phyloP scores from a whole-genome alignment of 768 basidiomycete genomes.

The Cantharellus cinnabarinus region DNA sequence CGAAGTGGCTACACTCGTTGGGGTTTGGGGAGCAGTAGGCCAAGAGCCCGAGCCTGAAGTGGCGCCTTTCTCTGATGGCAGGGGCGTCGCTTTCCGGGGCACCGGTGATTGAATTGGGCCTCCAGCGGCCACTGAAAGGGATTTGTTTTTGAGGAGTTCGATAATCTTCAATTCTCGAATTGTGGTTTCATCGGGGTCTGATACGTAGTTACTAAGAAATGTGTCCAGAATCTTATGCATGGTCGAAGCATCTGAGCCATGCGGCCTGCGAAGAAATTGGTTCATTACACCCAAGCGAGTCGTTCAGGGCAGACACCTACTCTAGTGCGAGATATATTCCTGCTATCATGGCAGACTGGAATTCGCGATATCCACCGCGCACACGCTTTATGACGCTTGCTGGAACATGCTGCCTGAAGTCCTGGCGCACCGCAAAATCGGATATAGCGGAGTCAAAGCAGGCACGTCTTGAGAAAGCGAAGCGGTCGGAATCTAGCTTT shows the following conservation, averaged over 20 bases:
- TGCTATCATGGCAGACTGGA: constrained; percentile 77
- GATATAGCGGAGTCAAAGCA: constrained; percentile 83
- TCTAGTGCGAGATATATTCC: constrained; percentile 72
- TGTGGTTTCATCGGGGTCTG: constrained; percentile 66
- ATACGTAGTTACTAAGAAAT: constrained; percentile 45
- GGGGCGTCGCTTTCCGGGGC: background rate
- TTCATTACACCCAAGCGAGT: background rate
- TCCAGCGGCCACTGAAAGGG: background rate
- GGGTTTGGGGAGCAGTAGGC: background rate
- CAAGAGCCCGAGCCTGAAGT: background rate
- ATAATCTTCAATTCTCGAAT: constrained; percentile 68
- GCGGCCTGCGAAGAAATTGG: constrained; percentile 20
- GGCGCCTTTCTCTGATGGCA: background rate
- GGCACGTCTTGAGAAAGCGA: constrained; percentile 57
- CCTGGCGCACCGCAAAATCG: constrained; percentile 61
- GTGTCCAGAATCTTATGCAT: constrained; percentile 68
- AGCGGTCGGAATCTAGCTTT: constrained; percentile 57
- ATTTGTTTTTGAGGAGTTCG: constrained; percentile 24
- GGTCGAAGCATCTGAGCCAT: constrained; percentile 38
- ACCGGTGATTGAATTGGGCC: background rate
- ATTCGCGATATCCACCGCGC: constrained; percentile 63
- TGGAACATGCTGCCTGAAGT: constrained; percentile 39
- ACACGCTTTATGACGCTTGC: constrained; percentile 48
- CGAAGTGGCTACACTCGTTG: background rate
- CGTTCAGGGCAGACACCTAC: background rate